Conservation (phyloP, 345 rosid species). For the Bruguiera sexangula region DNA sequence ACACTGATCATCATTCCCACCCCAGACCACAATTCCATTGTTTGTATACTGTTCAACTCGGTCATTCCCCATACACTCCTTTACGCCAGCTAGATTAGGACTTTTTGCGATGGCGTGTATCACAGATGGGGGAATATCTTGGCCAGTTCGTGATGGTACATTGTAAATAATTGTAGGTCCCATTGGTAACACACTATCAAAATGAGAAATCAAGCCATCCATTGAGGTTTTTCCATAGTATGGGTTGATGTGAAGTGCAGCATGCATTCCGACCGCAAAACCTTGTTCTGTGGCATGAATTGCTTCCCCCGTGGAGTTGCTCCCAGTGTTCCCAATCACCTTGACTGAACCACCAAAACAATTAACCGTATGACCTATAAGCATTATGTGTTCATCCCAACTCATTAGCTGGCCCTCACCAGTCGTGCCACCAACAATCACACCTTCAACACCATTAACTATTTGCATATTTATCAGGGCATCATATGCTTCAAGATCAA, state of each 20-base stretch:
- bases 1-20: constrained; percentile 83
- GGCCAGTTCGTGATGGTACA: constrained; percentile 79
- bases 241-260: constrained; percentile 87
- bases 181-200: constrained; percentile 68
- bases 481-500: constrained; percentile 85
- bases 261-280: constrained; percentile 93
- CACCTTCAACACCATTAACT: constrained; percentile 62
- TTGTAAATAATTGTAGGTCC: constrained; percentile 89
- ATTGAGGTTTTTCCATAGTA: constrained; percentile 89
- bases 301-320: constrained; percentile 89
- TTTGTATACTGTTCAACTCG: constrained; percentile 59
- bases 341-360: constrained; percentile 72
- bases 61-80: constrained; percentile 77
- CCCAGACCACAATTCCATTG: constrained; percentile 75
- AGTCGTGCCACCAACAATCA: constrained; percentile 89
- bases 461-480: constrained; percentile 70
- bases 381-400: constrained; percentile 97
- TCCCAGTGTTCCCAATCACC: constrained; percentile 90
- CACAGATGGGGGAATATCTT: constrained; percentile 70
- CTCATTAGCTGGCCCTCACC: constrained; percentile 97
- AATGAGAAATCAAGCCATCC: constrained; percentile 75
- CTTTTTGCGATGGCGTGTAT: constrained; percentile 54
- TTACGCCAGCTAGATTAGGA: constrained; percentile 66
- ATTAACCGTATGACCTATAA: constrained; percentile 80
- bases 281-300: constrained; percentile 94